These are phyloP conservation scores for Kwoniella dejecticola DNA, from an alignment of 768 basidiomycete genomes.

Conservation along the genomic window DNA sequence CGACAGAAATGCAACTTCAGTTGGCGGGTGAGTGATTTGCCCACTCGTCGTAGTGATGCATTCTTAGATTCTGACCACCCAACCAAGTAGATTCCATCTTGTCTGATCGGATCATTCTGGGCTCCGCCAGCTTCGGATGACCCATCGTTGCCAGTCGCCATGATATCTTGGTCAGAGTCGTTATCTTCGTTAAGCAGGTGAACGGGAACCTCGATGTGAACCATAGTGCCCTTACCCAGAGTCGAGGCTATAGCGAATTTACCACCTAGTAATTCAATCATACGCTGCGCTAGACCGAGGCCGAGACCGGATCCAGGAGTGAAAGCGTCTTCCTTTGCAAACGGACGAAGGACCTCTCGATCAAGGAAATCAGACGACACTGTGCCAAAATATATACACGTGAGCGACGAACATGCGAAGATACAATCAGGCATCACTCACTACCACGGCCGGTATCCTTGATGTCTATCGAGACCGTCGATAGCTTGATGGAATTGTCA, in stretches of 20 bases:
- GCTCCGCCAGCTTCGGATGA: neutral
- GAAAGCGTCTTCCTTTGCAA: constrained; percentile 47
- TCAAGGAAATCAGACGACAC: constrained; percentile 49
- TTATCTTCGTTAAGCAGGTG: constrained; percentile 39
- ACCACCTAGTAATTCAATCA: constrained; percentile 53
- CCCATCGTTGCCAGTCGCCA: constrained; percentile 1
- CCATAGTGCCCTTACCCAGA: constrained; percentile 42
- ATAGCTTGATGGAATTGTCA: constrained; percentile 42
- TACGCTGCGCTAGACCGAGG: constrained; percentile 46
- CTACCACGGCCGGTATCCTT: constrained; percentile 51
- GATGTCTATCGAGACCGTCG: constrained; percentile 46
- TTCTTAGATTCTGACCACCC: constrained; percentile 31
- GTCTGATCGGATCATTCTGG: constrained; percentile 5
- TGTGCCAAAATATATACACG: constrained; percentile 3
- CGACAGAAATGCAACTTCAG: constrained; percentile 41
- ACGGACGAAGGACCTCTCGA: constrained; percentile 37
- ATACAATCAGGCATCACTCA: constrained; percentile 20
- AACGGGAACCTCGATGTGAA: constrained; percentile 47
- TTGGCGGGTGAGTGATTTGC: constrained; percentile 37
- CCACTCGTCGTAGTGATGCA: constrained; percentile 26
- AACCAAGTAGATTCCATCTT: constrained; percentile 31
- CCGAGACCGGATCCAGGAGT: constrained; percentile 49
- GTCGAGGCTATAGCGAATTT: constrained; percentile 46
- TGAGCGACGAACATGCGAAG: neutral
- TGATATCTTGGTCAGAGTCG: constrained; percentile 36